Evolutionary conservation across 768 basidiomycete species (phyloP), one percentile per base, ranked within the genome.

Genomic region (Amanita thiersii): DNA sequence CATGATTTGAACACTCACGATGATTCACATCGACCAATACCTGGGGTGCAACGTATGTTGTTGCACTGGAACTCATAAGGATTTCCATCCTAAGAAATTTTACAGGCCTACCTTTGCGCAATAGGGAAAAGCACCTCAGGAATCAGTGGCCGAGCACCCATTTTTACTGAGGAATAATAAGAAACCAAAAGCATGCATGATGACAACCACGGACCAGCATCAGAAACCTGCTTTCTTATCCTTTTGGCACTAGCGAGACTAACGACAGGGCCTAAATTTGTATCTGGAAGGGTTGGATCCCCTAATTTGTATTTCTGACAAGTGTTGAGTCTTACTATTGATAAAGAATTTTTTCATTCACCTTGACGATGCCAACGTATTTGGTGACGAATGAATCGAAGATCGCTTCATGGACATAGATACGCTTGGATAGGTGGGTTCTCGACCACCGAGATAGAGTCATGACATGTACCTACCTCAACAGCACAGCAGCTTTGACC

Each of bases 401-500:
- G 2, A 93, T 54, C 0, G 73, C 66, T 53, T 88, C 81, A 56
- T 97, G 89, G 19, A 97, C 94, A 58, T 98, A 98, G 30, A 99
- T 90, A 12, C 94, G 76, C 84, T 90, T 51, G 6, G 14, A 40
- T 23, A 21, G 31, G 11, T 8, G 10, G 39, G 45, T 32, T n/a
- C 25, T 21, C 32, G 17, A 11, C 19, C 21, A 30, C 7, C 15
- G n/a, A 19, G 15, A 15, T 11, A 24, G n/a, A 24, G 30, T 24
- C 10, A 17, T 8, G 14, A 18, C 14, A 21, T 18, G 25, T 4
- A 53, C 65, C 11, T 47, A 85, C 86, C 69, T 99, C 96, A 46
- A 98, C 68, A 0, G 86, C 79, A 55, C 94, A 97, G 60, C 94
- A 98, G 49, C 90, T 93, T 62, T 99, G 96, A 1, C 96, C 96